phyloP scores from a whole-genome alignment of 2,329 filamentous ascomycete genomes.

The Furcasterigmium furcatum region DNA sequence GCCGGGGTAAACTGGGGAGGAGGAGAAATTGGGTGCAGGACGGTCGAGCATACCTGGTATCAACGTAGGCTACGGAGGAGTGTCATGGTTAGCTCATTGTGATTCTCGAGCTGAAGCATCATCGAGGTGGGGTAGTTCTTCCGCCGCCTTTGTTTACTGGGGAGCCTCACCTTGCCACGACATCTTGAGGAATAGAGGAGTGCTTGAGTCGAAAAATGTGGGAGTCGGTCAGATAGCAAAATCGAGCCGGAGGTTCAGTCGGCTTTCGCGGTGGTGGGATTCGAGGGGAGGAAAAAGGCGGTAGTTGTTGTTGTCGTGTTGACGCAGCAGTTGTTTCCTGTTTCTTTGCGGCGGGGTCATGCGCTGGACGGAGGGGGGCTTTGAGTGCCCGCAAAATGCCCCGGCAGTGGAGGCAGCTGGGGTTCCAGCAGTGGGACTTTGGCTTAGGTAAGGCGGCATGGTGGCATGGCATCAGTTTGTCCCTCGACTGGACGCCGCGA shows the following conservation, averaged over 20 bases:
- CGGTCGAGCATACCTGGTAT: constrained; percentile 38
- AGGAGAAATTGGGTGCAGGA: constrained; percentile 7
- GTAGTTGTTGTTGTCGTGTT: constrained; percentile 1
- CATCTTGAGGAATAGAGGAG: constrained; percentile 43
- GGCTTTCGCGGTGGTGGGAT: constrained; percentile 3
- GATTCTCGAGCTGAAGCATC: not conserved
- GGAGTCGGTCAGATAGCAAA: constrained; percentile 6
- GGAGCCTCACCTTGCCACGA: constrained; percentile 67
- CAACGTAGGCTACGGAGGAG: constrained; percentile 41
- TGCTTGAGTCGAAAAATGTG: constrained; percentile 8
- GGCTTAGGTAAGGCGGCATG: too few species aligned
- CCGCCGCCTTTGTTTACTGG: constrained; percentile 4
- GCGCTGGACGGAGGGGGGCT: not conserved
- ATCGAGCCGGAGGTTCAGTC: not conserved
- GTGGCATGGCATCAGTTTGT: too few species aligned
- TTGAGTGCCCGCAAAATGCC: not conserved
- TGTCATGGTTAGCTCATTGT: constrained; percentile 22
- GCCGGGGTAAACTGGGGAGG: too few species aligned
- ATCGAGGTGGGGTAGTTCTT: constrained; percentile 5
- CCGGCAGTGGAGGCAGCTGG: not conserved
- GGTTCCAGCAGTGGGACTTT: too few species aligned
- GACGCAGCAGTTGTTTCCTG: not conserved
- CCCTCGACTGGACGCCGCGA: too few species aligned
- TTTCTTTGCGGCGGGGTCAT: not conserved
- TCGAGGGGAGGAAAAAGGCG: not conserved